These are phyloP conservation scores for Neurospora sublineolata DNA, from an alignment of 495 filamentous ascomycete genomes.

Conservation along the genomic window DNA sequence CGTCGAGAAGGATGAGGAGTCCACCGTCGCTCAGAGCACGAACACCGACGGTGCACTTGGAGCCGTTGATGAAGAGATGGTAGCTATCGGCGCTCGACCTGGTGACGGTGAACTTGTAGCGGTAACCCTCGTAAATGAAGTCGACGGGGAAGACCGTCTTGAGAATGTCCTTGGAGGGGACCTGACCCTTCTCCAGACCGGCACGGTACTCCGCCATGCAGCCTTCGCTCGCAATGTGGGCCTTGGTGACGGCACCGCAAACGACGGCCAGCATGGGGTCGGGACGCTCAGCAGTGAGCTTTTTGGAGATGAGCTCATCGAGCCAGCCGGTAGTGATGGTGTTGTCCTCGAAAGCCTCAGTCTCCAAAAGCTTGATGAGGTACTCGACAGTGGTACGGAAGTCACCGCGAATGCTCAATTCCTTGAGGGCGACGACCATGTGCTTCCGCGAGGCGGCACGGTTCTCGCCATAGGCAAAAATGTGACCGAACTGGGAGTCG, in stretches of 20 bases:
- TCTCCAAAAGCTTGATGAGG: conserved; percentile 96
- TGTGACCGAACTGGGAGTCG: conserved; percentile 97
- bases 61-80: conserved; percentile 98
- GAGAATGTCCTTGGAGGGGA: conserved; percentile 87
- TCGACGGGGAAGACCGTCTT: conserved; percentile 98
- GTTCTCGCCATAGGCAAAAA: conserved; percentile 98
- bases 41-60: conserved; percentile 88
- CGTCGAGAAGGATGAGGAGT: conserved; percentile 78
- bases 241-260: conserved; percentile 89
- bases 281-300: conserved; percentile 90
- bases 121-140: conserved; percentile 93
- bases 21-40: conserved; percentile 89
- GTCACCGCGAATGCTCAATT: conserved; percentile 97
- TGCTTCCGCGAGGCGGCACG: conserved; percentile 92
- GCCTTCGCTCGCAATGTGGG: conserved; percentile 80
- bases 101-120: conserved; percentile 98
- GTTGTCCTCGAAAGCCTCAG: conserved; percentile 96
- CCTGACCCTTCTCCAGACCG: conserved; percentile 93
- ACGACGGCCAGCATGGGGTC: conserved; percentile 84
- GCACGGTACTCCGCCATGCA: conserved; percentile 77
- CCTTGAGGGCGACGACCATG: conserved; percentile 98
- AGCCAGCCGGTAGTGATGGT: conserved; percentile 99
- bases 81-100: conserved; percentile 89
- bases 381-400: conserved; percentile 98
- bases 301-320: conserved; percentile 95